These are phyloP conservation scores for Fusarium falciforme DNA, from an alignment of 2,329 filamentous ascomycete species.

Conservation along the genomic window DNA sequence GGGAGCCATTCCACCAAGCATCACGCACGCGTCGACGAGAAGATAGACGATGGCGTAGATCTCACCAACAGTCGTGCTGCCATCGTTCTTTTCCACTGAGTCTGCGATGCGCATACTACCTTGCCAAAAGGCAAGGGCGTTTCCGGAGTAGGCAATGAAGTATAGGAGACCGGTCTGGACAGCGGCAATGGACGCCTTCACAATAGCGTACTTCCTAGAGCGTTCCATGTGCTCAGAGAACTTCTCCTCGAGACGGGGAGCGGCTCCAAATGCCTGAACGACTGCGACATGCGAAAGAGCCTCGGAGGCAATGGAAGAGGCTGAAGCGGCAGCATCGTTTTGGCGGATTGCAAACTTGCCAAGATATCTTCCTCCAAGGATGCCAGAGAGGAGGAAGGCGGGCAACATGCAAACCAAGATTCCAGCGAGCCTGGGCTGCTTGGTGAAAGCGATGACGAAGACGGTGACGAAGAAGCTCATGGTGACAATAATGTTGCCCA, in stretches of 20 bases:
- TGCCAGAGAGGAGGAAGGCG: constrained; percentile 69
- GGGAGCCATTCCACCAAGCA: constrained; percentile 71
- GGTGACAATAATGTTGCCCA: constrained; percentile 71
- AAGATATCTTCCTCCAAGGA: constrained; percentile 66
- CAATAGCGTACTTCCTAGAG: constrained; percentile 64
- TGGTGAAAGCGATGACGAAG: constrained; percentile 74
- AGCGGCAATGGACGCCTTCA: constrained; percentile 67
- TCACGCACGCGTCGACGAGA: constrained; percentile 71
- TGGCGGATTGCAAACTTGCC: constrained; percentile 62
- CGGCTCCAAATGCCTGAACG: constrained; percentile 72
- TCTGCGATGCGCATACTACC: constrained; percentile 64
- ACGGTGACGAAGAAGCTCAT: constrained; percentile 74
- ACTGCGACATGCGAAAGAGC: constrained; percentile 68
- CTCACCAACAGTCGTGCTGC: constrained; percentile 53
- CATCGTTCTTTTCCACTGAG: constrained; percentile 47
- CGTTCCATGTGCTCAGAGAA: constrained; percentile 56
- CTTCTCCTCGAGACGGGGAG: constrained; percentile 54
- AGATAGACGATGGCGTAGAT: constrained; percentile 63
- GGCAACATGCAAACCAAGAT: constrained; percentile 73
- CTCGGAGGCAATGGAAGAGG: constrained; percentile 71
- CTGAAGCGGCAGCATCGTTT: constrained; percentile 58
- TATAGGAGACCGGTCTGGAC: constrained; percentile 70
- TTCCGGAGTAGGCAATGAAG: constrained; percentile 74
- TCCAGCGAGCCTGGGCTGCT: constrained; percentile 69
- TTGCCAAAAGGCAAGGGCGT: constrained; percentile 75